phyloP scores from a whole-genome alignment of 1,284 basidiomycete genomes.

The Leccinum fallax region DNA sequence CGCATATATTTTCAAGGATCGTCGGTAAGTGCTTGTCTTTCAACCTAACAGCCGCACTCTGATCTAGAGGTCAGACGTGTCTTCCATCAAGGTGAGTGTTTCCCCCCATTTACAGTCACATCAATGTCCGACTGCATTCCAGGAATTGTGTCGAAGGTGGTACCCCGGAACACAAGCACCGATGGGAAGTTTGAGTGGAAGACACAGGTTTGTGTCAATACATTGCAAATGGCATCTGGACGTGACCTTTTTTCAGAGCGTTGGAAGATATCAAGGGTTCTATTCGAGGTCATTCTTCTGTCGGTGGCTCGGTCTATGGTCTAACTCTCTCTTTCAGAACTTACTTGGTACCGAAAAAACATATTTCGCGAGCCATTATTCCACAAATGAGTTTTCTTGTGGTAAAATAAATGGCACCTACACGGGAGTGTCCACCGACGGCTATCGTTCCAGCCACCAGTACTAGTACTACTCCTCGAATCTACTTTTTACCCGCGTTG shows the following conservation, averaged over 20 bases:
- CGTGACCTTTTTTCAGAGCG: constrained; percentile 50
- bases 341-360: constrained; percentile 30
- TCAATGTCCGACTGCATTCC: not conserved
- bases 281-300: constrained; percentile 56
- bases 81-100: constrained; percentile 68
- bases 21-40: constrained; percentile 49
- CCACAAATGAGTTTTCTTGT: not conserved
- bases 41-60: not conserved
- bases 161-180: constrained; percentile 44
- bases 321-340: constrained; percentile 20
- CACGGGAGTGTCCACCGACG: not conserved
- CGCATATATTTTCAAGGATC: constrained; percentile 43
- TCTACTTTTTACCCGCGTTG: not conserved
- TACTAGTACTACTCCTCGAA: not conserved
- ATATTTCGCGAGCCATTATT: constrained; percentile 22
- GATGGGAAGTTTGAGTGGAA: constrained; percentile 3
- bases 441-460: not conserved
- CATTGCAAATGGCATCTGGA: not conserved
- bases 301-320: not conserved
- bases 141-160: constrained; percentile 80
- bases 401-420: not conserved
- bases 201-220: constrained; percentile 42
- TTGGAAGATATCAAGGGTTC: constrained; percentile 77
- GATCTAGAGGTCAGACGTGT: constrained; percentile 56
- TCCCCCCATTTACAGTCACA: not conserved